Percentiles rank a stretch among this genome's conserved stretches.
phyloP scores from a whole-genome alignment of 2,329 filamentous ascomycete species.

The Delphinella strobiligena region DNA sequence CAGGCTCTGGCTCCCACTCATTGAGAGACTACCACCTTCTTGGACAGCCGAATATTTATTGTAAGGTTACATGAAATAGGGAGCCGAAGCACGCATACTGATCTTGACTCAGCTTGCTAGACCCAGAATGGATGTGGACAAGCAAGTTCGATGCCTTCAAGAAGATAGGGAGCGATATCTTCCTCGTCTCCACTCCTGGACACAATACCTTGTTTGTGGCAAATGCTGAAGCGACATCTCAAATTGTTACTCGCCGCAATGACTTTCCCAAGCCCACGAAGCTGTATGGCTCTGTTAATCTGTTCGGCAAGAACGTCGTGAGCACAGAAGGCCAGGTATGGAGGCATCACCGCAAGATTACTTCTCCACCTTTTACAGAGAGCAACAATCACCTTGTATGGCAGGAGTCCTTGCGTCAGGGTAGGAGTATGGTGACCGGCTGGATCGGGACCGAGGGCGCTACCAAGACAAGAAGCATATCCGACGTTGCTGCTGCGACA shows the following conservation, averaged over 20 bases:
- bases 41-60: slow-evolving; percentile 48
- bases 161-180: slow-evolving; percentile 46
- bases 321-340: slow-evolving; percentile 57
- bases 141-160: slow-evolving; percentile 46
- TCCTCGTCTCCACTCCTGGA: slow-evolving; percentile 51
- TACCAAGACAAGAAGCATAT: slow-evolving; percentile 36
- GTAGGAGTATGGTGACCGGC: slow-evolving; percentile 45
- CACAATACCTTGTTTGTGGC: slow-evolving; percentile 43
- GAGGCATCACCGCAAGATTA: slow-evolving; percentile 62
- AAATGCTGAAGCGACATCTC: slow-evolving; percentile 52
- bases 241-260: slow-evolving; percentile 54
- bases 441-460: slow-evolving; percentile 39
- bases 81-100: slow-evolving; percentile 1
- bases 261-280: slow-evolving; percentile 58
- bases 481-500: slow-evolving; percentile 49
- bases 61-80: slow-evolving; percentile 33
- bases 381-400: slow-evolving; percentile 60
- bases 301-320: slow-evolving; percentile 62
- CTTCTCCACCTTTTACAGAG: slow-evolving; percentile 63
- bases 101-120: slow-evolving; percentile 33
- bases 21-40: slow-evolving; percentile 42
- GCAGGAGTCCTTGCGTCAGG: slow-evolving; percentile 50
- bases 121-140: slow-evolving; percentile 50
- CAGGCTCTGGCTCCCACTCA: slow-evolving; percentile 42
- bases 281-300: slow-evolving; percentile 46